Evolutionary conservation across 768 basidiomycete genomes (phyloP), one percentile per base, ranked within the genome.

Genomic region (Leccinum rimulosum): DNA sequence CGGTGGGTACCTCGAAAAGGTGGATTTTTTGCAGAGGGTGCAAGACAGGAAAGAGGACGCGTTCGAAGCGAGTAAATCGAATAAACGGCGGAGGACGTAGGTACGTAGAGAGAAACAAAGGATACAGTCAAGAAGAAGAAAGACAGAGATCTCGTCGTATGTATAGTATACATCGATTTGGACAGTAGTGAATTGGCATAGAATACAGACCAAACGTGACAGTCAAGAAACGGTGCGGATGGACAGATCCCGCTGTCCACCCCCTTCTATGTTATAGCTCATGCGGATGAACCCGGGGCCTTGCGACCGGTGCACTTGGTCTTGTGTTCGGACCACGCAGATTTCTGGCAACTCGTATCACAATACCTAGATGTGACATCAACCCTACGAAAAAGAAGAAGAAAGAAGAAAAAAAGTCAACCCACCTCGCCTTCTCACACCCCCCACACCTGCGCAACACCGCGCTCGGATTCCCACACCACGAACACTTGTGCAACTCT

Each of bases 1-100:
- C 0, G 91, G 89, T 9, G 90, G 92, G 0, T 95, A 89, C 72
- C 75, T 95, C 19, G 92, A 91, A 64, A 93, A 89, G 74, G 84
- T 92, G 31, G 91, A 93, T 40, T 95, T 94, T 67, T 73, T 95
- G 66, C 76, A 86, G 59, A 76, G 93, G 50, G 92, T 94, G 0
- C 87, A 84, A 33, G 85, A 84, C 51, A 79, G 89, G 60, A 86
- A 82, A 70, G 89, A 89, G 50, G 84, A 84, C 52, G 80, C 76
- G 2, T 68, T 88, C 8, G 88, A 90, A 48, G 75, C 80, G 11
- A 79, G 73, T 61, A 85, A 82, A 65, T 68, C 76, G 54, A 79
- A 68, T 49, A 89, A 89, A 68, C 80, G 89, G 57, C 64, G 72
- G 27, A 72, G 64, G 56, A 52, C 50, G 14, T 71, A 64, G 62